Evolutionary conservation across 225 moss, liverwort and hornwort genomes (phyloP), one percentile per base, ranked within the genome.

Genomic region (Marchantia polymorpha): DNA sequence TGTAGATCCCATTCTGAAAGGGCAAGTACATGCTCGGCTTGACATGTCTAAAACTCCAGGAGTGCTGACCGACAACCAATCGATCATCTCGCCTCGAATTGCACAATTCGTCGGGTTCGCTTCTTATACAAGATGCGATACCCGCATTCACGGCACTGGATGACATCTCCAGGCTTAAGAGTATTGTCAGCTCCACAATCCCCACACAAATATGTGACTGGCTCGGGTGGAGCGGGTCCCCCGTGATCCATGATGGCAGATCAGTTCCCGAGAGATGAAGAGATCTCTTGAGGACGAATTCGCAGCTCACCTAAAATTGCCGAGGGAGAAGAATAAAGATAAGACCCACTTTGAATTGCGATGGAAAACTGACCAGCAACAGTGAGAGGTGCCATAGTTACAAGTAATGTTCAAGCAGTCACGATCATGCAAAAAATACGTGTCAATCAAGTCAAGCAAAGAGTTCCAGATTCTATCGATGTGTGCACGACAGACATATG

Each of bases 111-210:
- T 69, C 92, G 83, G 65, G 92, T 94, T 27, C 92, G 86, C 64
- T 92, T 94, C 80, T 92, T 92, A 73, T 92, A 91, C 6, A 94
- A 85, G 73, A 92, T 94, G 71, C 91, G 91, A 50, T 91, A 91
- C 10, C 94, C 92, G 10, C 92, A 92, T 79, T 94, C 94, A 63
- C 94, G 91, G 78, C 94, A 94, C 78, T 94, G 94, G 25, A 92
- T 94, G 61, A 91, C 94, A 83, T 94, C 94, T 51, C 94, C 94
- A 48, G 92, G 90, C 76, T 92, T 94, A 64, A 94, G 71, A 20
- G 91, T 92, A 49, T 92, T 91, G 85, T 92, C 91, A 52, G 91
- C 92, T 63, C 94, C 92, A 82, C 94, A 92, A 30, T 94, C 86
- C 17, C 86, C 83, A 53, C 86, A 86, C 1, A 86, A 73, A 51